These are phyloP conservation scores for Tuber aestivum DNA, from an alignment of 495 filamentous ascomycete species.

Conservation along the genomic window DNA sequence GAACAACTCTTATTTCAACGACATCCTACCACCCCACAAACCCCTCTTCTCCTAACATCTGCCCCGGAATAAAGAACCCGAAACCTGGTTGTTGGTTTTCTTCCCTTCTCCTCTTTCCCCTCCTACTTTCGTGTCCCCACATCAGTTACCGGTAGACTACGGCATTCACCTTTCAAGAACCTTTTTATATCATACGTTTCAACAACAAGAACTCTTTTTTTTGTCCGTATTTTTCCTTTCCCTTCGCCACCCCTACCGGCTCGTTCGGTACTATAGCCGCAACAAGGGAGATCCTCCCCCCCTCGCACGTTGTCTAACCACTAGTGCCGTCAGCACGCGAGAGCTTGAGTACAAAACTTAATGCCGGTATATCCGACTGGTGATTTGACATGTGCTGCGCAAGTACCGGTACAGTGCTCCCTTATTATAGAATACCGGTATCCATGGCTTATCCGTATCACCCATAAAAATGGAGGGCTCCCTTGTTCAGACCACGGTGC, in stretches of 20 bases:
- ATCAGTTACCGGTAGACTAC: neutral
- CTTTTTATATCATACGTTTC: neutral
- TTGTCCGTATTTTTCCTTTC: neutral
- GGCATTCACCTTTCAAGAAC: neutral
- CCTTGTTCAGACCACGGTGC: no score
- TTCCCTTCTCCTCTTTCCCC: neutral
- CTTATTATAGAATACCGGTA: neutral
- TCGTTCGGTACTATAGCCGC: neutral
- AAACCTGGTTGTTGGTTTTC: neutral
- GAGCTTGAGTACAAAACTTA: neutral
- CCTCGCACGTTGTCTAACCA: neutral
- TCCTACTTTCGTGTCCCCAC: neutral
- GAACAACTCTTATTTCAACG: slow-evolving; percentile 36
- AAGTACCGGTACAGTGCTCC: neutral
- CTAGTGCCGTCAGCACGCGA: neutral
- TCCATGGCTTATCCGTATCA: neutral
- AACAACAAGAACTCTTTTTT: neutral
- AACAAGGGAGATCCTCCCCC: neutral
- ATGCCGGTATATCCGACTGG: neutral
- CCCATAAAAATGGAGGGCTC: neutral
- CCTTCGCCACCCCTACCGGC: neutral
- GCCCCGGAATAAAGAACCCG: neutral
- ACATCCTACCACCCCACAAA: slow-evolving; percentile 28
- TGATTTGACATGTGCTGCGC: neutral
- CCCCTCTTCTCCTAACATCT: neutral